These are phyloP conservation scores for Colletotrichum chlorophyti DNA, from an alignment of 2,329 filamentous ascomycete genomes.

Conservation along the genomic window DNA sequence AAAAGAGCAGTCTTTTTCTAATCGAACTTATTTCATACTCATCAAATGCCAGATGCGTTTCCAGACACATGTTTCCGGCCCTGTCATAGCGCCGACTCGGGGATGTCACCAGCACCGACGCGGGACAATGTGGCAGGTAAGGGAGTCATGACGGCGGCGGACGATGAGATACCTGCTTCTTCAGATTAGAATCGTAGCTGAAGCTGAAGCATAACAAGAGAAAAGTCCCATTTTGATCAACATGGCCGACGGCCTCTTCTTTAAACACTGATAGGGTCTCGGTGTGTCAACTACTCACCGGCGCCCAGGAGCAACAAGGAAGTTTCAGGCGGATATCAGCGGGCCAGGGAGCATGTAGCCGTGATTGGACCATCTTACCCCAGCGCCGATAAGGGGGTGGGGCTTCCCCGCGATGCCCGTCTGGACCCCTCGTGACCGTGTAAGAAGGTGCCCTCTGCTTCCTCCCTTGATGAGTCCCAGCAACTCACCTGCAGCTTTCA, in stretches of 20 bases:
- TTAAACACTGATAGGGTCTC: too few relatives aligned
- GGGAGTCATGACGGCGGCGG: too few relatives aligned
- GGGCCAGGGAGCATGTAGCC: constrained; percentile 21
- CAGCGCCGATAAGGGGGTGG: constrained; percentile 25
- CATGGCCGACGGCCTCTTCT: too few relatives aligned
- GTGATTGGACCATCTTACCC: constrained; percentile 10
- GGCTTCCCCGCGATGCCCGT: constrained; percentile 26
- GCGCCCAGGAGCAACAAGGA: constrained; percentile 14
- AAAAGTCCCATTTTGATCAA: too few relatives aligned
- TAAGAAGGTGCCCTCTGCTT: constrained; percentile 8
- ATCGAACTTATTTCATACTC: neutral
- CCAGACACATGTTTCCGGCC: too few relatives aligned
- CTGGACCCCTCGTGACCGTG: constrained; percentile 19
- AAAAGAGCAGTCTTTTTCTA: constrained; percentile 5
- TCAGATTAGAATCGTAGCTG: too few relatives aligned
- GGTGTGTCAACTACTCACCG: neutral
- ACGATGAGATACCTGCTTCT: too few relatives aligned
- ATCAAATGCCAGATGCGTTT: too few relatives aligned
- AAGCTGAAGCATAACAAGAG: too few relatives aligned
- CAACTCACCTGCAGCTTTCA: neutral
- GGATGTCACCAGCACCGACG: too few relatives aligned
- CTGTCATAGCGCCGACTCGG: too few relatives aligned
- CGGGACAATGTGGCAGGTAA: too few relatives aligned
- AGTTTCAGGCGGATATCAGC: constrained; percentile 29
- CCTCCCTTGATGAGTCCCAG: constrained; percentile 6